Evolutionary conservation across 1,284 basidiomycete genomes (phyloP).

Genomic region (Waitea zeae): DNA sequence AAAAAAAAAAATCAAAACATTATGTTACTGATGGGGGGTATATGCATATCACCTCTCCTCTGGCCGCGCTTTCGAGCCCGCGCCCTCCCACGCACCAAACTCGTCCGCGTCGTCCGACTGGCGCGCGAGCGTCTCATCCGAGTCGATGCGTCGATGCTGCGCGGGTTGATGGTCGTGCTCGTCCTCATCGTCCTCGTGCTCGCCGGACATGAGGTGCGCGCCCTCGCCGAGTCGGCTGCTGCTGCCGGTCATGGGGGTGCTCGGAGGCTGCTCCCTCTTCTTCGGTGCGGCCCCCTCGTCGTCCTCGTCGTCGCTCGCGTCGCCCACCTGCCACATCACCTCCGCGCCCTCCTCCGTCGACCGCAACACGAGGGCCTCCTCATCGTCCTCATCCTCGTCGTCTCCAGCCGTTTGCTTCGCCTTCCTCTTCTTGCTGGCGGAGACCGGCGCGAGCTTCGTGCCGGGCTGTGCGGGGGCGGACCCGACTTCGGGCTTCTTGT

Average conservation of each 20-base stretch:
- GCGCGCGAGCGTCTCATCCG: constrained; percentile 6
- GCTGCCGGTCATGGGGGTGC: background rate
- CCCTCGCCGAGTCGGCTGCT: constrained; percentile 6
- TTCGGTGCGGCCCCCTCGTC: constrained; percentile 5
- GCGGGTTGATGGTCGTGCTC: background rate
- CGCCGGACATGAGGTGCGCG: constrained; percentile 6
- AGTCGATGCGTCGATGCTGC: constrained; percentile 6
- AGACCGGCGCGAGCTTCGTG: constrained; percentile 8
- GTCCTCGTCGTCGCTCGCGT: constrained; percentile 43
- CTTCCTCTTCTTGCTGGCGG: constrained; percentile 5
- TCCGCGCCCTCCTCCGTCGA: constrained; percentile 20
- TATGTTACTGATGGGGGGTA: too few species aligned
- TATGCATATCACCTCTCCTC: too few species aligned
- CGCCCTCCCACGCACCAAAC: constrained; percentile 16
- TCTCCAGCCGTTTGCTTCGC: constrained; percentile 4
- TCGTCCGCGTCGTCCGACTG: constrained; percentile 9
- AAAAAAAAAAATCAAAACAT: too few species aligned
- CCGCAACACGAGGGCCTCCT: constrained; percentile 13
- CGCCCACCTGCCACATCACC: constrained; percentile 48
- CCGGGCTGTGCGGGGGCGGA: constrained; percentile 8
- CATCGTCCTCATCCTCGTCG: constrained; percentile 17
- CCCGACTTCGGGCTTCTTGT: constrained; percentile 51
- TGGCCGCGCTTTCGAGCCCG: too few species aligned
- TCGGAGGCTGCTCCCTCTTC: constrained; percentile 8
- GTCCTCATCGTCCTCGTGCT: constrained; percentile 3